These are phyloP conservation scores for Echinosophora koreensis DNA, from an alignment of 306 rosid species.

Conservation along the genomic window DNA sequence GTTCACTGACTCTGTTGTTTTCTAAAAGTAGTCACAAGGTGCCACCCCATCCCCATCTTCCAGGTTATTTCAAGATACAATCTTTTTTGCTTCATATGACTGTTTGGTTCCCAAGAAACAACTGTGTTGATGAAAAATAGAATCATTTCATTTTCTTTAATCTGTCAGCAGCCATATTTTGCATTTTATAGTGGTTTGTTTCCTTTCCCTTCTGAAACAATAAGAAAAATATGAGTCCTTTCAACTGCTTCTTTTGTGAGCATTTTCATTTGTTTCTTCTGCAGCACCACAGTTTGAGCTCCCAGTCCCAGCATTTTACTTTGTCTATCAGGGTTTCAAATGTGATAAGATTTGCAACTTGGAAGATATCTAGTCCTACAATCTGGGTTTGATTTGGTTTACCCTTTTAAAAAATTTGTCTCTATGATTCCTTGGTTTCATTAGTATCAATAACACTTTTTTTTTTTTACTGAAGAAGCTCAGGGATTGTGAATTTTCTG, in stretches of 20 bases:
- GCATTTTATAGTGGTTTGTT: slow-evolving; percentile 24
- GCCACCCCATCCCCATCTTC: slow-evolving; percentile 45
- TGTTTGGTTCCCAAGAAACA: slow-evolving; percentile 58
- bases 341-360: slow-evolving; percentile 23
- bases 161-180: slow-evolving; percentile 22
- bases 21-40: slow-evolving; percentile 47
- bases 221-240: slow-evolving; percentile 14
- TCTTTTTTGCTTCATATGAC: slow-evolving; percentile 34
- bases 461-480: slow-evolving; percentile 24
- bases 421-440: no score
- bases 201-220: neutral
- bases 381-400: slow-evolving; percentile 49
- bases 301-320: neutral
- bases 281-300: slow-evolving; percentile 26
- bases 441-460: no score
- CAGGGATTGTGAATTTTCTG: slow-evolving; percentile 34
- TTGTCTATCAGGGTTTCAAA: slow-evolving; percentile 33
- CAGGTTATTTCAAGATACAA: slow-evolving; percentile 45
- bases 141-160: slow-evolving; percentile 27
- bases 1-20: slow-evolving; percentile 35
- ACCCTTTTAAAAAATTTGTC: neutral
- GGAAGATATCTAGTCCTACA: slow-evolving; percentile 40
- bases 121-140: slow-evolving; percentile 43
- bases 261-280: slow-evolving; percentile 33
- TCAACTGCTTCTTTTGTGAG: slow-evolving; percentile 29